Base-by-base conservation (phyloP, 108 stramenopile species). In the Pelagomonas calceolata region DNA sequence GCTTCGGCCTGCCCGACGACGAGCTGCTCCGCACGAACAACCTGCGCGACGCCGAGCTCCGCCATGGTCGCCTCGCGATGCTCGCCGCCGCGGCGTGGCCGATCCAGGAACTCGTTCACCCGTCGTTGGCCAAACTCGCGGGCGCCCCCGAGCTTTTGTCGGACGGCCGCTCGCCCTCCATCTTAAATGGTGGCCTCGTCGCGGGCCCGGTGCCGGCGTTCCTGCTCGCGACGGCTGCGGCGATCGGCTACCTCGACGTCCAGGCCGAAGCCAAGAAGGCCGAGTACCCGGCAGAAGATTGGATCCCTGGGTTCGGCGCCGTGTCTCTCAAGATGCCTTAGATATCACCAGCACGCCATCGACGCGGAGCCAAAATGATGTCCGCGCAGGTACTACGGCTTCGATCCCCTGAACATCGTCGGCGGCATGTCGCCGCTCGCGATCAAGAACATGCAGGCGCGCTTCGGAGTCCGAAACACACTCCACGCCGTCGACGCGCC, bases 41-140 rank as follows among this genome's bases (percentile, higher is more conserved):
- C 76, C 92, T 92, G 70, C 82, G 90, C 35, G 91, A 91, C 70
- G 88, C 90, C 36, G 93, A 94, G 79, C 87, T 94, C 69, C 87
- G 91, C 32, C 93, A 94, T 70, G 91, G 90, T 29, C 82, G 93
- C 35, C 72, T 94, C 75, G 89, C 89, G 34, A 94, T 94, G 93
- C 78, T 94, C 36, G 91, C 91, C 7, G 88, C 90, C 35, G 76
- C 86, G 7, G 82, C 90, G 65, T 92, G 90, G 90, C 91, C 90
- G 12, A 60, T 91, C 33, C 89, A 91, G 68, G 91, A 94, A 77
- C 83, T 89, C 66, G 36, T 88, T 30, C 88, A 91, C 78, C 78
- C 83, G 69, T 76, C 12, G 32, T 60, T 45, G 18, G 46, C 18
- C 69, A 30, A 63, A 26, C 21, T 26, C 21, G 7, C 29, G 21